A percentile compares a stretch with the other conserved stretches of the same genome.
phyloP scores from a whole-genome alignment of 345 rosid genomes.

The Geranium rotundifolium region DNA sequence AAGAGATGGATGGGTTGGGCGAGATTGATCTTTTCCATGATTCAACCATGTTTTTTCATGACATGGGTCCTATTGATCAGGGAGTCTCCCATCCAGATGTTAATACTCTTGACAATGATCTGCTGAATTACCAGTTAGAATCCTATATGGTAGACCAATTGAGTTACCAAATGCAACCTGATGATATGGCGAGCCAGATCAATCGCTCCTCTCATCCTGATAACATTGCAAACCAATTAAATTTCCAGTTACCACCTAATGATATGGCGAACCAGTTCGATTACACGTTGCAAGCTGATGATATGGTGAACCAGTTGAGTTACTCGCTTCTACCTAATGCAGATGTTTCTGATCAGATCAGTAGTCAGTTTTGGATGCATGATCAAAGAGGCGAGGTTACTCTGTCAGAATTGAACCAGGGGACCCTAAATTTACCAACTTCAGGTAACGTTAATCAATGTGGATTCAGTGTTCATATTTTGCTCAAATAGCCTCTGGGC shows the following conservation, averaged over 20 bases:
- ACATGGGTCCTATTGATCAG: conserved; percentile 28
- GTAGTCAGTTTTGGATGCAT: conserved; percentile 26
- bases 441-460: conserved; percentile 33
- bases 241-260: too few species aligned
- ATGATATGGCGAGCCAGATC: too few species aligned
- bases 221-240: too few species aligned
- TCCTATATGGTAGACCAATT: too few species aligned
- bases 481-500: too few species aligned
- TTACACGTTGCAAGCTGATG: too few species aligned
- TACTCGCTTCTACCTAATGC: conserved; percentile 21
- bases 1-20: conserved; percentile 29
- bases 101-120: conserved; percentile 8
- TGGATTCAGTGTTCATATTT: too few species aligned
- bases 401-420: conserved; percentile 15
- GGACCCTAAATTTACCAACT: conserved; percentile 5
- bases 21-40: conserved; percentile 42
- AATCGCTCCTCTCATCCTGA: too few species aligned
- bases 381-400: conserved; percentile 19
- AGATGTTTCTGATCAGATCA: conserved; percentile 15
- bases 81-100: conserved; percentile 8
- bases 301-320: conserved; percentile 19
- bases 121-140: too few species aligned
- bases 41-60: conserved; percentile 35
- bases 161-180: too few species aligned
- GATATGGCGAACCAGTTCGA: too few species aligned